phyloP scores from a whole-genome alignment of 1,284 basidiomycete species.

The Rhodotorula sp. region DNA sequence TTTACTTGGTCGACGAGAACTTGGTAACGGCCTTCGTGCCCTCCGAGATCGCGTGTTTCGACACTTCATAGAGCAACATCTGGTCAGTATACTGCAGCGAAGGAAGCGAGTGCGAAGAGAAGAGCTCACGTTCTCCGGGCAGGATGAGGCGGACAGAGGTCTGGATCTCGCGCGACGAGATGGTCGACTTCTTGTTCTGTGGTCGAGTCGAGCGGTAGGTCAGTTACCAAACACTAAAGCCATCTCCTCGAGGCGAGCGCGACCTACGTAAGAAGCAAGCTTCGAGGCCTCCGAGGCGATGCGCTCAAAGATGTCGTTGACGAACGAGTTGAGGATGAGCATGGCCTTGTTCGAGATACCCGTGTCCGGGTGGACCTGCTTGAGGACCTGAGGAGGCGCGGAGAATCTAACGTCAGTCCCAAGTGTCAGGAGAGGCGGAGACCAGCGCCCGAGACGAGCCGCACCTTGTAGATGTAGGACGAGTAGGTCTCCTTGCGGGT shows the following conservation, averaged over 20 bases:
- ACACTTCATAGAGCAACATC: constrained; percentile 47
- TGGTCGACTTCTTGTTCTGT: constrained; percentile 85
- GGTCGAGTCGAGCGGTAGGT: neutral
- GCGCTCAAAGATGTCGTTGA: constrained; percentile 55
- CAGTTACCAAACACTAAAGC: neutral
- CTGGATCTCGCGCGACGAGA: constrained; percentile 90
- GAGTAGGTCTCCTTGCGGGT: constrained; percentile 49
- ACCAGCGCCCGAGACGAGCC: neutral
- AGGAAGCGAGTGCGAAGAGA: neutral
- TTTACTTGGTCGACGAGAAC: neutral
- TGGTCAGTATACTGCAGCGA: too few species aligned
- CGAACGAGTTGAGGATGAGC: constrained; percentile 57
- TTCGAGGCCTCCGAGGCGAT: constrained; percentile 80
- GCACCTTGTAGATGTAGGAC: constrained; percentile 12
- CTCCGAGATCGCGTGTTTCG: constrained; percentile 81
- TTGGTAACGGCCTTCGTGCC: constrained; percentile 59
- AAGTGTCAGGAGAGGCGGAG: neutral
- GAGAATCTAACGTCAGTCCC: neutral
- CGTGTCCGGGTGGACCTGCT: constrained; percentile 78
- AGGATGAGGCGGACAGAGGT: constrained; percentile 78
- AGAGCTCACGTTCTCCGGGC: constrained; percentile 62
- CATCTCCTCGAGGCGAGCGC: neutral
- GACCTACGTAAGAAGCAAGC: constrained; percentile 67
- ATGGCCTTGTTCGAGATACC: constrained; percentile 98
- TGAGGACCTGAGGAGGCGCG: constrained; percentile 58